Evolutionary conservation across 164 flowering plant genomes (phyloP).

Genomic region (Annona cherimola): DNA sequence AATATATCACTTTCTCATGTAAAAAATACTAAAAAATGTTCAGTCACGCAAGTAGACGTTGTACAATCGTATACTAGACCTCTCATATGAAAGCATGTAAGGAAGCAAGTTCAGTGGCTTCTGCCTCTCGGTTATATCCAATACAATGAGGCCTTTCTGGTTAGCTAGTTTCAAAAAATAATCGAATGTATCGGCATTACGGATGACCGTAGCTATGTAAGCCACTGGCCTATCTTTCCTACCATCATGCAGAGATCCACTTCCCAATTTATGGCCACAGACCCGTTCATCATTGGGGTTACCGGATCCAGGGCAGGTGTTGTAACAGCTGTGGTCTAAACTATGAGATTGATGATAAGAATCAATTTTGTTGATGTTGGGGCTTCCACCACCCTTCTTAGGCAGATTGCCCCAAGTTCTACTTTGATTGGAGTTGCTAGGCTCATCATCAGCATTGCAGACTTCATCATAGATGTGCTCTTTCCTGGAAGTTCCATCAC

Average conservation of each 20-base stretch:
- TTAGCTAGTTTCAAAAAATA: slow-evolving; percentile 45
- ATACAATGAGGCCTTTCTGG: slow-evolving; percentile 44
- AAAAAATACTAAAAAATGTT: too few relatives aligned
- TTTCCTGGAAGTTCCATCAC: not conserved
- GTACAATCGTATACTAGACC: slow-evolving; percentile 44
- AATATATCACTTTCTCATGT: too few relatives aligned
- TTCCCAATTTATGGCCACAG: not conserved
- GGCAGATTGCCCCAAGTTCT: not conserved
- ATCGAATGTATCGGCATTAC: slow-evolving; percentile 68
- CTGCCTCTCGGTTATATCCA: slow-evolving; percentile 47
- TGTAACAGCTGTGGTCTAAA: not conserved
- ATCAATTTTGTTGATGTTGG: not conserved
- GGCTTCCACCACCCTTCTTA: not conserved
- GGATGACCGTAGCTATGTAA: slow-evolving; percentile 75
- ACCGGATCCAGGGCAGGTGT: not conserved
- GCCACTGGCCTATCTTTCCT: slow-evolving; percentile 39
- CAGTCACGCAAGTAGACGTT: not conserved
- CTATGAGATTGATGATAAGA: not conserved
- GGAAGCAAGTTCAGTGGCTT: slow-evolving; percentile 58
- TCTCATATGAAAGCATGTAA: slow-evolving; percentile 63
- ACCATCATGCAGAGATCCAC: slow-evolving; percentile 1
- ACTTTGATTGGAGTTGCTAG: not conserved
- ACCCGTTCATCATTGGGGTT: not conserved
- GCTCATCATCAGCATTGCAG: not conserved
- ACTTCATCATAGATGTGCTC: not conserved